A percentile compares a stretch with the other conserved stretches of the same genome.
These are phyloP conservation scores for Xylariaceae sp. DNA, from an alignment of 2,329 filamentous ascomycete genomes.

Conservation along the genomic window DNA sequence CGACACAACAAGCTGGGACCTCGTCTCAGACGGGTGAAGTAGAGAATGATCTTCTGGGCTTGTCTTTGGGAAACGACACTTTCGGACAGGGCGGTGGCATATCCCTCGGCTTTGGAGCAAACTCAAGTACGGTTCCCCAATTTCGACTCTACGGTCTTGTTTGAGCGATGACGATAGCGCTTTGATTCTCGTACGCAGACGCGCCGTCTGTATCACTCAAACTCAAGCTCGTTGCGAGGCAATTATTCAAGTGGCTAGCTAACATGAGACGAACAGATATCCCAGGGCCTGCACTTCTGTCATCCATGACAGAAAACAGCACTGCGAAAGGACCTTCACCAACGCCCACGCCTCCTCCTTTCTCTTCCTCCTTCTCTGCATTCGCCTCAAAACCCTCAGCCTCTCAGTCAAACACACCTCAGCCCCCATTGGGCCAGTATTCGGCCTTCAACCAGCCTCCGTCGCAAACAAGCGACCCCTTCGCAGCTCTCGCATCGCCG, in stretches of 20 bases:
- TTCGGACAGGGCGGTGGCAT: constrained; percentile 80
- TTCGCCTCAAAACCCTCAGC: constrained; percentile 49
- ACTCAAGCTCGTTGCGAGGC: too few relatives aligned
- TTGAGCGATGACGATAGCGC: background rate
- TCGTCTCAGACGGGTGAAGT: constrained; percentile 61
- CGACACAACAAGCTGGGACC: constrained; percentile 40
- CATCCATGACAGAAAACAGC: constrained; percentile 60
- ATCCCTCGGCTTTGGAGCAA: constrained; percentile 73
- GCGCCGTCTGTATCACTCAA: too few relatives aligned
- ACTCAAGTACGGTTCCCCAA: constrained; percentile 57
- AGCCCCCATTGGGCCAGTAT: constrained; percentile 47
- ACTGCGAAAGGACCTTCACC: constrained; percentile 48
- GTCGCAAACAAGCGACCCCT: constrained; percentile 48
- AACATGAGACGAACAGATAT: constrained; percentile 45
- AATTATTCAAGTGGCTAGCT: too few relatives aligned
- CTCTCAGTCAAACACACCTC: constrained; percentile 54
- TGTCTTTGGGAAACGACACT: constrained; percentile 72
- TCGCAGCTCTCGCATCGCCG: constrained; percentile 47
- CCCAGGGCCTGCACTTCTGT: constrained; percentile 63
- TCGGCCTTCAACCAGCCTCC: constrained; percentile 44
- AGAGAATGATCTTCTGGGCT: constrained; percentile 85
- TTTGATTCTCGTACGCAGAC: constrained; percentile 25
- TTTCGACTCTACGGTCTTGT: background rate
- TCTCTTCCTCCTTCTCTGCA: constrained; percentile 51
- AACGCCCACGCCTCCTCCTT: constrained; percentile 44